Evolutionary conservation across 129 eudicot species (phyloP), one percentile per base, ranked within the genome.

Genomic region (Flaveria trinervia): DNA sequence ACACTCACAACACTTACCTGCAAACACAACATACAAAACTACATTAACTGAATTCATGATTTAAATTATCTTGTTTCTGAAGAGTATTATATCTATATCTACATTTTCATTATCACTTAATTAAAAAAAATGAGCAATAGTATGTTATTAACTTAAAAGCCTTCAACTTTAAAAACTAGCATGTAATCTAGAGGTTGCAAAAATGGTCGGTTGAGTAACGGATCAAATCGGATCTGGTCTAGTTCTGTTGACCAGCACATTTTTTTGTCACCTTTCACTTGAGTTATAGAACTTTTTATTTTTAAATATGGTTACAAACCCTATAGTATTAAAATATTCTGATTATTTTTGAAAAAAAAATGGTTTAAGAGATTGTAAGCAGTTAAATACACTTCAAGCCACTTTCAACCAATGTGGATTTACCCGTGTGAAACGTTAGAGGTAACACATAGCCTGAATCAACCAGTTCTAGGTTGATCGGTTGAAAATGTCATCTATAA

Each of bases 1-100:
- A 95, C 97, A 79, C 97, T 95, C 74, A 95, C 97, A 76, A 78
- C 74, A 79, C 99, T 91, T 85, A 95, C 99, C 99, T 95, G 92
- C 87, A 80, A 80, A 65, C 46, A 62, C 70, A 66, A 17, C 14
- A n/a, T 60, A 65, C 22, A 72, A 83, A 22, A 44, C 59, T 36
- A 68, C 64, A 73, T 46, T 39, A 77, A 59, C 67, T 28, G 9
- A 49, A 61, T 49, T 71, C 67, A 36, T 28, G 18, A 25, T 46
- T 50, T 36, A 15, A 14, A 43, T 43, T 33, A 56, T 16, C 18
- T 73, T 25, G 25, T 23, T 57, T 23, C 43, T 69, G 4, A 55
- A 23, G 64, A 77, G 74, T 28, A 48, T n/a, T 9, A 2, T n/a
- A 52, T 26, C 25, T 33, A 30, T 76, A 44, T 64, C 23, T 50